Percentiles rank a stretch among this genome's conserved stretches.
Evolutionary conservation across 2,329 filamentous ascomycete species (phyloP).

Genomic region (Stagonosporopsis chrysanthemi): DNA sequence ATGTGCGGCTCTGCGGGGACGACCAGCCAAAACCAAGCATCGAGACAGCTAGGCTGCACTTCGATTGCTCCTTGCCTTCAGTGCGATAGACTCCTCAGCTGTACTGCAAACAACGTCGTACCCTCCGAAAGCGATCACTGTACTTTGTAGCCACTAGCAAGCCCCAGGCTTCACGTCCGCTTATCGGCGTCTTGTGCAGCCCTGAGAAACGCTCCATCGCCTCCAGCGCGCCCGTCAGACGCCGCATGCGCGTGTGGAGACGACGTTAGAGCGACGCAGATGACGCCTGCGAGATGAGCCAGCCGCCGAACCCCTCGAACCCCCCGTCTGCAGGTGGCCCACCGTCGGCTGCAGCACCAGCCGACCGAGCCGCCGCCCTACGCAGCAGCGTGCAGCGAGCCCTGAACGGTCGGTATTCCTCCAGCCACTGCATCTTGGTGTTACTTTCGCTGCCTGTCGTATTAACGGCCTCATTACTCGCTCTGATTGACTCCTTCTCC

Average conservation of each 20-base stretch:
- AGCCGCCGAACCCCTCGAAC: conserved; percentile 38
- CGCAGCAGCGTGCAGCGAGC: conserved; percentile 50
- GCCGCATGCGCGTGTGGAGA: conserved; percentile 10
- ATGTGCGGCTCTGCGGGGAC: conserved; percentile 39
- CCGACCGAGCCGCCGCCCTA: conserved; percentile 40
- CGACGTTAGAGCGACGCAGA: conserved; percentile 16
- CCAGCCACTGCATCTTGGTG: conserved; percentile 16
- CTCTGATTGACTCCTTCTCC: background rate
- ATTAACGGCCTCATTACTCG: conserved; percentile 9
- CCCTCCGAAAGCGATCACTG: background rate
- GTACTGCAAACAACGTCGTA: background rate
- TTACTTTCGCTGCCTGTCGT: conserved; percentile 9
- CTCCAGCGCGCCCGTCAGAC: background rate
- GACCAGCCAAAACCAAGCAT: background rate
- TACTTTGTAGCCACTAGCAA: background rate
- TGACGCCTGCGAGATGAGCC: conserved; percentile 24
- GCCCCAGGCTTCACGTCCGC: background rate
- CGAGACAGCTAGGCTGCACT: conserved; percentile 1
- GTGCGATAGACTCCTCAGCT: background rate
- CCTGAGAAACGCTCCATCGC: conserved; percentile 6
- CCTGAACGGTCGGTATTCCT: conserved; percentile 49
- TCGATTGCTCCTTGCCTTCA: background rate
- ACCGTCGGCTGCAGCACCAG: conserved; percentile 38
- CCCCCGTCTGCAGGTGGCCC: conserved; percentile 45
- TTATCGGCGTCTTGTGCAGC: conserved; percentile 3